These are phyloP conservation scores for Eremochloa ophiuroides DNA, from an alignment of 176 grass and related monocot species.

Conservation along the genomic window DNA sequence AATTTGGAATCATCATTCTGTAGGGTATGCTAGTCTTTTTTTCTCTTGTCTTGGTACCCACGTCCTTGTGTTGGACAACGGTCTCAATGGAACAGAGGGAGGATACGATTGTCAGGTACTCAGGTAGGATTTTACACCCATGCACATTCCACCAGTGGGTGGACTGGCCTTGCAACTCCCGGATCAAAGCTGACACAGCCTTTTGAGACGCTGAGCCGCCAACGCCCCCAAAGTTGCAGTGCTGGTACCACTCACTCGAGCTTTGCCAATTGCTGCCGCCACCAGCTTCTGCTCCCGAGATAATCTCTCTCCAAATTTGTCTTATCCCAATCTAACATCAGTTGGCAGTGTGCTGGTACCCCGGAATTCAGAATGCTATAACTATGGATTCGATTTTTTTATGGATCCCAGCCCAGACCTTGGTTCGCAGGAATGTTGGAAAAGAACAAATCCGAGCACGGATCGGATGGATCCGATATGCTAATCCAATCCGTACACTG, in stretches of 20 bases:
- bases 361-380: background rate
- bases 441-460: background rate
- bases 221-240: background rate
- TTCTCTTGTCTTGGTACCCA: no score
- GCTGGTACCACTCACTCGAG: background rate
- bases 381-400: background rate
- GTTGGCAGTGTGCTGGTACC: background rate
- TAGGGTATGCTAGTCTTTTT: no score
- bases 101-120: background rate
- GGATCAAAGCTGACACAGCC: conserved; percentile 6
- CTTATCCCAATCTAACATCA: background rate
- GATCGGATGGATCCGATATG: background rate
- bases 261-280: background rate
- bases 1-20: no score
- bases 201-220: background rate
- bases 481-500: background rate
- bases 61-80: no score
- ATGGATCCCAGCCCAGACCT: background rate
- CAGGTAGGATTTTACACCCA: background rate
- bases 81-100: no score
- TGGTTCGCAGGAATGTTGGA: background rate
- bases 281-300: background rate
- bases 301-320: background rate
- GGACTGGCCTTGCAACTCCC: background rate
- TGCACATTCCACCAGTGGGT: background rate